Conservation (phyloP, 495 filamentous ascomycete species). For the Annulohypoxylon moriforme region DNA sequence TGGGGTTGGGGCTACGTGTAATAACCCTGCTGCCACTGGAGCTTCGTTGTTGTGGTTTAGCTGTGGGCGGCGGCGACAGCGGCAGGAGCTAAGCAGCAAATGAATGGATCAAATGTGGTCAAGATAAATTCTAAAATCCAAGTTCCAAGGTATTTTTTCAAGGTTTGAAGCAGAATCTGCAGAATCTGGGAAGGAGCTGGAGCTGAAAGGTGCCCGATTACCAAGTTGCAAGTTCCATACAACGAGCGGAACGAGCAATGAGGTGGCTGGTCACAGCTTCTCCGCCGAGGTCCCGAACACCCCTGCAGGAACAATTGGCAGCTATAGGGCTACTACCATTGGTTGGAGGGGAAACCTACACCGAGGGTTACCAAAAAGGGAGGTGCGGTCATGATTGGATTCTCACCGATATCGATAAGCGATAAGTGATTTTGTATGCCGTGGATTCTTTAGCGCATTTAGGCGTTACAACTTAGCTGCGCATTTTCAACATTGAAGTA, state of each 20-base stretch:
- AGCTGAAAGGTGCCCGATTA: slow-evolving; percentile 27
- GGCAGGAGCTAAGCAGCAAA: background rate
- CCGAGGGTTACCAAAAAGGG: background rate
- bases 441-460: background rate
- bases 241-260: background rate
- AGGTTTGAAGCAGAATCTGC: slow-evolving; percentile 9
- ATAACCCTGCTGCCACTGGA: slow-evolving; percentile 11
- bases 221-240: slow-evolving; percentile 6
- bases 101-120: slow-evolving; percentile 10
- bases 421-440: slow-evolving; percentile 9
- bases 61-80: background rate
- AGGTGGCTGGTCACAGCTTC: slow-evolving; percentile 41
- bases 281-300: slow-evolving; percentile 14
- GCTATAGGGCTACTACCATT: slow-evolving; percentile 27
- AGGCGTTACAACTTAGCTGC: background rate
- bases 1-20: slow-evolving; percentile 41
- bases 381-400: slow-evolving; percentile 7
- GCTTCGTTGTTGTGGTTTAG: slow-evolving; percentile 7
- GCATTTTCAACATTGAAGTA: slow-evolving; percentile 1
- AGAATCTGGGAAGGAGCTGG: background rate
- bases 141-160: background rate
- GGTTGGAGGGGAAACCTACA: slow-evolving; percentile 43
- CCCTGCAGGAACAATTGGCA: slow-evolving; percentile 34
- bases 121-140: background rate
- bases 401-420: slow-evolving; percentile 30